Base-by-base conservation (phyloP, 2,329 filamentous ascomycete species). In the Penicillium verrucosum region DNA sequence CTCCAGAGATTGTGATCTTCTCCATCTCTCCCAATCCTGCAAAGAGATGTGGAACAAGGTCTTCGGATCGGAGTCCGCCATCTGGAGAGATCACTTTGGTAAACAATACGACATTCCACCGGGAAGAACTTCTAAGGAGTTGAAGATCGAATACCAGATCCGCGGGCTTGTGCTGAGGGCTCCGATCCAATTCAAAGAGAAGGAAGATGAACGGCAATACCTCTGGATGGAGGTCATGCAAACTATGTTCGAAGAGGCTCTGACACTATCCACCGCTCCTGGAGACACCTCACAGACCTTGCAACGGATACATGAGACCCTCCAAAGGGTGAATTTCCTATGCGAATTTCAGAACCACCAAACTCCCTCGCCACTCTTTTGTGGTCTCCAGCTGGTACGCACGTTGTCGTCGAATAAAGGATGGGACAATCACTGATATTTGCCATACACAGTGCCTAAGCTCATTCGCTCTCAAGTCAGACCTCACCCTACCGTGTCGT, bases 41-140 rank as follows among this genome's bases (percentile, higher is more conserved):
- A 60, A 56, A 8, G 63, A 54, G 7, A 54, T 74, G 9, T 62
- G 63, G 6, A 44, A 49, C 0, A 58, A 62, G 12, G 63, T 75
- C 16, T 54, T 72, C 8, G 66, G 66, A 1, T 42, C 62, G 1
- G 51, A 68, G 2, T 73, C 73, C 0, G 60, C 63, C 0, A 59
- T 77, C 27, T 78, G 74, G 75, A 60, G 69, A 21, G 30, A 45
- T 32, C 63, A 70, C 3, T 77, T 76, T 55, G 46, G 61, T 8
- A 61, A 66, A 5, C 49, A 59, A 30, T 78, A 75, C 48, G 75
- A 77, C 44, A 49, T 68, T 12, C 66, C 66, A 1, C 38, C 47
- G 0, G 56, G 66, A 12, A 58, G 56, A 37, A 40, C 48, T 8
- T 62, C 66, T 2, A 36, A 46, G 1, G 65, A 73, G 23, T 62